Base-by-base conservation (phyloP, 495 filamentous ascomycete species). In the Aspergillus diversus region DNA sequence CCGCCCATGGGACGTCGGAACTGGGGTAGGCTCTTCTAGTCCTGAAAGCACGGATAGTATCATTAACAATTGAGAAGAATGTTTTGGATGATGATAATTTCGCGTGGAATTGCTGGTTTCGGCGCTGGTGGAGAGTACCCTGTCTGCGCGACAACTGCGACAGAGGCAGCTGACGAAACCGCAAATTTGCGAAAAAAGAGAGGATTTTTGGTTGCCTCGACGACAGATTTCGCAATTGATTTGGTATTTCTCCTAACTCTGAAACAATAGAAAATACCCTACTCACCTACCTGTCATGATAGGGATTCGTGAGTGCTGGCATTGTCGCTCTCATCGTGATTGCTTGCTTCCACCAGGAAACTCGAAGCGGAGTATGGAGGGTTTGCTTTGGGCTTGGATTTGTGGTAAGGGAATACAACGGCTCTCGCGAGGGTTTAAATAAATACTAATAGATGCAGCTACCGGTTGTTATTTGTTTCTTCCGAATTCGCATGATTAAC, bases 61-160 rank as follows among this genome's bases (percentile, higher is more conserved):
- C 21, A 50, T 17, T 50, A 12, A 50, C 47, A 7, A 8, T 50
- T 50, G 2, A 8, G n/a, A 9, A 70, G 73, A 0, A 79, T 84
- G 77, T 83, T 83, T 59, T 83, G 79, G 81, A 83, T 85, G 79
- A 78, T 86, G 73, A 78, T 83, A 2, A 69, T 85, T 27, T 77
- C 82, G 5, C 73, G 83, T 21, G 83, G 82, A 9, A 70, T 84
- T 33, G 77, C 77, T n/a, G 83, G 83, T 3, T 81, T 86, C 57
- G 83, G 83, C 0, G 74, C 76, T 5, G 80, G 78, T 7, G 80
- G 80, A 59, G 80, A 80, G 66, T 80, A 81, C 70, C 78, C 80
- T 12, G 80, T 80, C 15, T 80, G 72, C 33, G 74, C 72, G 5
- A 77, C 78, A 4, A 75, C 68, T 51, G 78, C 80, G 11, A 75